Conservation (phyloP, 2,329 filamentous ascomycete species). For the Penicillium capsulatum region DNA sequence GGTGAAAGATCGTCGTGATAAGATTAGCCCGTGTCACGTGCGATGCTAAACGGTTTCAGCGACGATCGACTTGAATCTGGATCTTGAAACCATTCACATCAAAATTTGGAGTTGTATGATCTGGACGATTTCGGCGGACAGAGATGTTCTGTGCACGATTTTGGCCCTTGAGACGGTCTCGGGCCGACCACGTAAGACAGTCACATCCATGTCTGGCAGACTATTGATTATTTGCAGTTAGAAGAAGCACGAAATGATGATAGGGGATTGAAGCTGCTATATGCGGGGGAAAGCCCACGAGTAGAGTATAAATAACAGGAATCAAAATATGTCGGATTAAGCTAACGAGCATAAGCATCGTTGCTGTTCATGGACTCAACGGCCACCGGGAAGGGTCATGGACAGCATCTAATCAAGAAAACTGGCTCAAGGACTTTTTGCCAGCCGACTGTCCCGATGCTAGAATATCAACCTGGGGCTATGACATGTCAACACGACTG, state of each 20-base stretch:
- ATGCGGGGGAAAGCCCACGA: conserved; percentile 1
- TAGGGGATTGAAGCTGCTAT: conserved; percentile 9
- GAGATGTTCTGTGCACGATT: not conserved
- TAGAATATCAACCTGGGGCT: conserved; percentile 20
- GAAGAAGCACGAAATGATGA: not conserved
- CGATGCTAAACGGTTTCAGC: too few species aligned
- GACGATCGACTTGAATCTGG: not conserved
- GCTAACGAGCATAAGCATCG: conserved; percentile 7
- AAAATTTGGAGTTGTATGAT: too few species aligned
- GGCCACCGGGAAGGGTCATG: conserved; percentile 23
- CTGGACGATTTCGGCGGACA: too few species aligned
- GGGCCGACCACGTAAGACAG: not conserved
- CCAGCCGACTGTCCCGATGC: conserved; percentile 10
- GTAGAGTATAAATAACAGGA: conserved; percentile 12
- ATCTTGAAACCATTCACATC: too few species aligned
- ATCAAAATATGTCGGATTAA: not conserved
- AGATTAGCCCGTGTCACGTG: not conserved
- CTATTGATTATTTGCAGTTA: too few species aligned
- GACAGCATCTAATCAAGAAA: conserved; percentile 15
- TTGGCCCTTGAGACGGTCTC: conserved; percentile 1
- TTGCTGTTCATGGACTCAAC: conserved; percentile 24
- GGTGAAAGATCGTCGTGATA: not conserved
- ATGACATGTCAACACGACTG: conserved; percentile 14
- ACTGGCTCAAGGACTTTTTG: conserved; percentile 20
- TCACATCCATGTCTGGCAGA: too few species aligned